Percentiles rank a stretch among this genome's conserved stretches.
These are phyloP conservation scores for Geotrichum siamense DNA, from an alignment of 1,139 yeast genomes.

Conservation along the genomic window DNA sequence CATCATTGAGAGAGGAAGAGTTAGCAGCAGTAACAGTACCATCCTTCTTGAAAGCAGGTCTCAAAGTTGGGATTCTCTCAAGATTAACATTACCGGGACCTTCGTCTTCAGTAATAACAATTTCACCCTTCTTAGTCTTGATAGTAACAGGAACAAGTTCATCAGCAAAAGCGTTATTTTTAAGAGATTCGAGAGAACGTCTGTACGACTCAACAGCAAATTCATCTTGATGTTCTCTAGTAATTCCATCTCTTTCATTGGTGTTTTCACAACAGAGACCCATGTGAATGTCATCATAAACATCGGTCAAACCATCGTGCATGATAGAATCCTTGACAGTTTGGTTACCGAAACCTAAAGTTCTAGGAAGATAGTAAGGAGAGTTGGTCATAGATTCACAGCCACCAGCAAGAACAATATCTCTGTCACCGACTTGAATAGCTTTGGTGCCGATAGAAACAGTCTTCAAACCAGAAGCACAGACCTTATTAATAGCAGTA, in stretches of 20 bases:
- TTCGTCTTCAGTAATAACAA: constrained; percentile 46
- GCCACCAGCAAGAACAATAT: constrained; percentile 53
- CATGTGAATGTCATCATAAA: constrained; percentile 50
- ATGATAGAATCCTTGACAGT: constrained; percentile 47
- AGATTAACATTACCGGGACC: constrained; percentile 65
- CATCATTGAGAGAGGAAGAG: constrained; percentile 88
- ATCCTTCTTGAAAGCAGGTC: constrained; percentile 81
- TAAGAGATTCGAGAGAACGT: constrained; percentile 44
- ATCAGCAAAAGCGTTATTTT: constrained; percentile 42
- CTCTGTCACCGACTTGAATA: constrained; percentile 48
- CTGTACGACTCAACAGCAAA: constrained; percentile 48
- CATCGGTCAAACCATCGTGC: constrained; percentile 53
- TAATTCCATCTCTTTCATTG: constrained; percentile 44
- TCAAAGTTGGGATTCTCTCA: constrained; percentile 58
- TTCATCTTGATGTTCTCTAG: constrained; percentile 52
- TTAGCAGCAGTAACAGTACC: constrained; percentile 96
- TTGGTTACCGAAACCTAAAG: constrained; percentile 48
- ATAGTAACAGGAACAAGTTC: constrained; percentile 52
- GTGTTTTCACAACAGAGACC: constrained; percentile 60
- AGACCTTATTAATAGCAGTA: constrained; percentile 53
- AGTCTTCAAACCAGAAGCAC: constrained; percentile 56
- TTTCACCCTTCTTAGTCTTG: constrained; percentile 49
- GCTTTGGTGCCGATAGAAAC: constrained; percentile 50
- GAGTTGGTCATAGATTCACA: constrained; percentile 59
- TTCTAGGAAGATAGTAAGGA: constrained; percentile 42